Evolutionary conservation across 208 protist species (phyloP).

Genomic region (Blechomonas ayalai): DNA sequence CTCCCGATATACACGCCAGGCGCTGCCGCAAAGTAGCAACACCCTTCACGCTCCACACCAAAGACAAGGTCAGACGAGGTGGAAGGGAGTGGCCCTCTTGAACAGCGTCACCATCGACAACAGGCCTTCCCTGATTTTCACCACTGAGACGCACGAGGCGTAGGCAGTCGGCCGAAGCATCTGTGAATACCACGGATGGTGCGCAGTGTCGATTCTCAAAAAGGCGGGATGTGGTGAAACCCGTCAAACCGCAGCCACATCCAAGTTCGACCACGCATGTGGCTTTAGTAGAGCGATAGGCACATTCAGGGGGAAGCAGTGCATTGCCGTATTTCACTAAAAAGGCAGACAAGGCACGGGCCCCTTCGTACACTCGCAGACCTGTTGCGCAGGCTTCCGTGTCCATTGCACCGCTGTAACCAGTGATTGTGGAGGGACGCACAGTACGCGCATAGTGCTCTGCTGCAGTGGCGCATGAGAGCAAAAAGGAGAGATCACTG

Average conservation of each 20-base stretch:
- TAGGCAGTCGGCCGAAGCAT: conserved; percentile 44
- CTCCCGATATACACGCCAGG: conserved; percentile 2
- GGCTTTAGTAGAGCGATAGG: background rate
- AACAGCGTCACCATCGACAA: conserved; percentile 3
- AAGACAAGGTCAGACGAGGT: conserved; percentile 17
- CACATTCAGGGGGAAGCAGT: conserved; percentile 9
- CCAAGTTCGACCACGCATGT: conserved; percentile 47
- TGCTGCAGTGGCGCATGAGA: conserved; percentile 43
- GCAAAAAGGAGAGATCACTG: conserved; percentile 15
- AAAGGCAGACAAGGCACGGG: conserved; percentile 50
- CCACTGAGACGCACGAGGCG: conserved; percentile 22
- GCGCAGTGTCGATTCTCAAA: conserved; percentile 4
- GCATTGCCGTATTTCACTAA: conserved; percentile 20
- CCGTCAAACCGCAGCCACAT: conserved; percentile 56
- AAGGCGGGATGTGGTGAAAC: conserved; percentile 22
- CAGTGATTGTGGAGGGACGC: conserved; percentile 5
- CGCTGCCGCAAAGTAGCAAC: conserved; percentile 5
- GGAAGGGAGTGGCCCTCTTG: background rate
- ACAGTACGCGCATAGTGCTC: conserved; percentile 51
- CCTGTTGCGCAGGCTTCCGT: conserved; percentile 36
- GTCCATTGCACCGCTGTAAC: background rate
- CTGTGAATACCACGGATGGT: conserved; percentile 29
- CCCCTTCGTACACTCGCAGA: conserved; percentile 66
- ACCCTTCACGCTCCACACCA: conserved; percentile 28
- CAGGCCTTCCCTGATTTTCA: background rate